Evolutionary conservation across 2,329 filamentous ascomycete genomes (phyloP), one percentile per base, ranked within the genome.

Genomic region (Plenodomus biglobosus): DNA sequence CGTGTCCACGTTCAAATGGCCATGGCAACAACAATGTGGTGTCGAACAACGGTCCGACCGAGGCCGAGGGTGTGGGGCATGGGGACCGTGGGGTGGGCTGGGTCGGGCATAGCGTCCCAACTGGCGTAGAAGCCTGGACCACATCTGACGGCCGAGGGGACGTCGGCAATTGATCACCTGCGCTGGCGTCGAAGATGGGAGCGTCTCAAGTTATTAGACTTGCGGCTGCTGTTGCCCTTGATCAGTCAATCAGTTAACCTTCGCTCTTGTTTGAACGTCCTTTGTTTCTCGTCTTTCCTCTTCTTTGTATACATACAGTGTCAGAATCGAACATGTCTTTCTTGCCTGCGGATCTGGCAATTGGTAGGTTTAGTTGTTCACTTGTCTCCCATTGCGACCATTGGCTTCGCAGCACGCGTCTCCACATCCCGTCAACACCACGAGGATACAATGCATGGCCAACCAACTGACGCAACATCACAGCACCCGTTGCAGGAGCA

Each of bases 401-500:
- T 15, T 8, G 11, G 27, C 6, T 15, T 7, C 27, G 27, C 27
- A 15, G 22, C 22, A 15, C 27, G 27, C 27, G 27, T 32, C 6
- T 32, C 27, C 27, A 32, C 27, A 32, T 32, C 27, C 27, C 27
- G 13, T 3, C 27, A 32, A 3, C 27, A 10, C 3, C 27, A 15
- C 27, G 13, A 8, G 3, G 27, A 10, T 15, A 15, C n/a, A n/a
- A n/a, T n/a, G n/a, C n/a, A n/a, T n/a, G 8, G 15, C 8, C 27
- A 32, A 32, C 21, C 42, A 16, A 43, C 53, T 61, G 22, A 58
- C 44, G 3, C 50, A 3, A 38, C 30, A 44, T 32, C 34, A 10
- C 53, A 69, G 66, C 55, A 41, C 66, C 68, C 13, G 55, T 70
- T 16, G 67, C 64, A 42, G 66, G 66, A 38, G 68, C 68, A 37